Base-by-base conservation (phyloP, 1,139 yeast species). In the Blastobotrys proliferans region DNA sequence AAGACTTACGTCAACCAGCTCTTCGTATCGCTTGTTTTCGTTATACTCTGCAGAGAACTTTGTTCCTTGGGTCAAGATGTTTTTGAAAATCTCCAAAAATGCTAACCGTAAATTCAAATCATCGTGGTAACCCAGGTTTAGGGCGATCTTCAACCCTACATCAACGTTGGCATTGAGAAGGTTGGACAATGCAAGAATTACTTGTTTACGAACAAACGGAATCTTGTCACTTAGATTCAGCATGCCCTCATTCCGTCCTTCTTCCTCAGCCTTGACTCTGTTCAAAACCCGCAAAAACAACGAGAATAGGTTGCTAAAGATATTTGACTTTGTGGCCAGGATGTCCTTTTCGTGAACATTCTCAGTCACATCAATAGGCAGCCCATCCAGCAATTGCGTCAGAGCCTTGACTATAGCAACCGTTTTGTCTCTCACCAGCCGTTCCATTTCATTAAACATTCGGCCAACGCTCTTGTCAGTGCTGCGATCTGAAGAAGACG, bases 111-210 rank as follows among this genome's bases (percentile, higher is more conserved):
- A 77, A 43, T 78, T 74, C 17, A 67, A 63, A 56, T 83, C 83
- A 30, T 74, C 76, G 53, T 86, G 87, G 54, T 79, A 83, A 0
- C 95, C 94, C 57, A 86, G 70, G 0, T 94, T 88, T 13, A 87
- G 64, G 1, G 90, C 88, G 61, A 79, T 78, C 43, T 79, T 80
- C 58, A 86, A 70, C 8, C 95, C 95, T 39, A 84, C 79, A 50
- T 83, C 88, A 2, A 83, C 79, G 56, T 87, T 88, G 9, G 84
- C 74, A 53, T 76, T 81, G 40, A 87, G 68, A 33, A 87, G 62
- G 52, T 83, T 83, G 1, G 90, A 79, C 38, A 86, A 69, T 30
- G 86, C 77, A 29, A 70, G 68, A 43, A 85, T 76, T n/a, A 83
- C 79, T 58, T 82, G 78, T 20, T 81, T 85, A 21, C 79, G 14